These are phyloP conservation scores for Juncus inflexus DNA, from an alignment of 176 grass and related monocot species.

Conservation along the genomic window DNA sequence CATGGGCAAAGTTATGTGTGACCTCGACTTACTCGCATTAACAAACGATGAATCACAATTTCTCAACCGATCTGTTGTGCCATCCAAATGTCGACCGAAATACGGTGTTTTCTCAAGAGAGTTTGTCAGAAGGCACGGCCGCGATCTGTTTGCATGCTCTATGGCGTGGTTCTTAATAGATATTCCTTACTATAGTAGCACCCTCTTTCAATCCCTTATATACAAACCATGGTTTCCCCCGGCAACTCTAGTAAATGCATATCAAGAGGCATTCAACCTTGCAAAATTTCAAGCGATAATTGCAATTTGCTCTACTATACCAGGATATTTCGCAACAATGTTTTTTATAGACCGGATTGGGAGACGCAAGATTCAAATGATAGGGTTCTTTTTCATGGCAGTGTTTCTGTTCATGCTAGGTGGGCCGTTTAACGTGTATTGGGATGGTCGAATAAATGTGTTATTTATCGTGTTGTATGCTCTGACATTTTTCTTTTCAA, in stretches of 20 bases:
- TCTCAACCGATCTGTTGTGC: too few relatives aligned
- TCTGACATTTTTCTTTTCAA: slow-evolving; percentile 48
- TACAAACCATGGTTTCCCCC: slow-evolving; percentile 22
- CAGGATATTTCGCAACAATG: slow-evolving; percentile 39
- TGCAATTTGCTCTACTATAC: slow-evolving; percentile 33
- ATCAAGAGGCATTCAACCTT: slow-evolving; percentile 29
- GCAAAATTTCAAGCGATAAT: slow-evolving; percentile 46
- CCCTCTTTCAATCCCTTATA: slow-evolving; percentile 36
- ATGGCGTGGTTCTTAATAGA: slow-evolving; percentile 38
- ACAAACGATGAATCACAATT: too few relatives aligned
- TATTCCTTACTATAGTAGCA: slow-evolving; percentile 44
- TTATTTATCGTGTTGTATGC: slow-evolving; percentile 33
- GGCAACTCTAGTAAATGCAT: slow-evolving; percentile 2
- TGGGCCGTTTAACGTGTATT: slow-evolving; percentile 29
- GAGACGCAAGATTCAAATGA: slow-evolving; percentile 36
- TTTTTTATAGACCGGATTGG: slow-evolving; percentile 42
- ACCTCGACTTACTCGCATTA: slow-evolving; percentile 17
- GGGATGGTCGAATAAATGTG: slow-evolving; percentile 23
- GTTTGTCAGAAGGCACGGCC: slow-evolving; percentile 26
- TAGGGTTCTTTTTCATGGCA: slow-evolving; percentile 42
- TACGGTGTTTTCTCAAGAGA: slow-evolving; percentile 33
- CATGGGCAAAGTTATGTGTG: slow-evolving; percentile 29
- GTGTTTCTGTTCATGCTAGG: slow-evolving; percentile 47
- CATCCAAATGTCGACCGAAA: too few relatives aligned
- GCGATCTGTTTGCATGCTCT: slow-evolving; percentile 36